These are phyloP conservation scores for Mycena venus DNA, from an alignment of 768 basidiomycete species.

Conservation along the genomic window DNA sequence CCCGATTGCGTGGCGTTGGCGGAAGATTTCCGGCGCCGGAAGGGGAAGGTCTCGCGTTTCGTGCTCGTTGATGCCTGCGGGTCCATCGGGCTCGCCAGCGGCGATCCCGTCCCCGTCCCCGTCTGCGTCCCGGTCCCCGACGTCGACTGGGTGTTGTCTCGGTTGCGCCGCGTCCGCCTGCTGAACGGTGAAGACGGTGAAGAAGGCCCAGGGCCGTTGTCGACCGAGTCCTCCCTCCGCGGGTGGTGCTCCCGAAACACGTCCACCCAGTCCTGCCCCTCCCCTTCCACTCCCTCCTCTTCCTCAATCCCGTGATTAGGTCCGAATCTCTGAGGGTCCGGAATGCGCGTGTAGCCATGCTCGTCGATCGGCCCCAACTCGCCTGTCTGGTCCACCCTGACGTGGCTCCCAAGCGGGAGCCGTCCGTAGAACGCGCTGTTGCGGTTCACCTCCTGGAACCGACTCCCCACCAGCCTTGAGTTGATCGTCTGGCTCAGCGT, in stretches of 20 bases:
- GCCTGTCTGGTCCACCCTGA: slow-evolving; percentile 66
- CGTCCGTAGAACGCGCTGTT: slow-evolving; percentile 69
- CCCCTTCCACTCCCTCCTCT: slow-evolving; percentile 53
- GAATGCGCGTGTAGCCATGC: slow-evolving; percentile 57
- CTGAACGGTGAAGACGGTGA: slow-evolving; percentile 21
- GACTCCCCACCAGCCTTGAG: slow-evolving; percentile 74
- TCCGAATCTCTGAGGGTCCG: slow-evolving; percentile 67
- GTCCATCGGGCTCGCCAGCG: slow-evolving; percentile 5
- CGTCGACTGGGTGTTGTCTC: background rate
- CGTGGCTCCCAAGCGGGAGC: slow-evolving; percentile 71
- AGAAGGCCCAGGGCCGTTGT: slow-evolving; percentile 32
- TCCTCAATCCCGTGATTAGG: slow-evolving; percentile 62
- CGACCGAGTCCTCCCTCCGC: slow-evolving; percentile 26
- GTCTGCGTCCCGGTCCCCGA: background rate
- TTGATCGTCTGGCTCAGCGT: slow-evolving; percentile 72
- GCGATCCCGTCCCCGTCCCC: background rate
- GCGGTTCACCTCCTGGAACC: slow-evolving; percentile 80
- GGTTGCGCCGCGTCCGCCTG: background rate
- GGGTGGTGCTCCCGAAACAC: slow-evolving; percentile 29
- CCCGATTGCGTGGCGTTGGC: slow-evolving; percentile 31
- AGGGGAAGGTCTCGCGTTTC: slow-evolving; percentile 75
- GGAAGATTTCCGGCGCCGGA: slow-evolving; percentile 49
- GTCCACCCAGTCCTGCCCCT: slow-evolving; percentile 30
- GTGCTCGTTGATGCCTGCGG: slow-evolving; percentile 36
- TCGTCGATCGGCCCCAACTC: slow-evolving; percentile 56